phyloP scores from a whole-genome alignment of 345 rosid species.

The Balakata baccata region DNA sequence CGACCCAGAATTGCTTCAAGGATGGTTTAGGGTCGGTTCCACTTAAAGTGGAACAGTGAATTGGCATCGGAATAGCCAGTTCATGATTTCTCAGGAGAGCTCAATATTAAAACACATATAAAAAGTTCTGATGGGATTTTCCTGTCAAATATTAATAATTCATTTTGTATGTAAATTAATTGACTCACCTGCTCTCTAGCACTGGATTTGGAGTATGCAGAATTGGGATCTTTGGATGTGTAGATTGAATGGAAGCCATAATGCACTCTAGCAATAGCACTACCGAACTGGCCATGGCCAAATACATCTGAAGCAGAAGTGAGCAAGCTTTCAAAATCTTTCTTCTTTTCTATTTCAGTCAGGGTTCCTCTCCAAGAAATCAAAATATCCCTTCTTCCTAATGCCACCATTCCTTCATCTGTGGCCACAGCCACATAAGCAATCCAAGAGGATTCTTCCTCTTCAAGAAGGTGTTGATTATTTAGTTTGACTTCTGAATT shows the following conservation, averaged over 20 bases:
- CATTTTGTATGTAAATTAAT: no score
- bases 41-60: no score
- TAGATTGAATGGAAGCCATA: conserved; percentile 42
- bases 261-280: conserved; percentile 9
- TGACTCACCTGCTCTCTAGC: conserved; percentile 42
- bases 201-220: conserved; percentile 36
- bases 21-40: no score
- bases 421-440: conserved; percentile 51
- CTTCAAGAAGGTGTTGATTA: not conserved
- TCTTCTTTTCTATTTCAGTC: not conserved
- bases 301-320: conserved; percentile 15
- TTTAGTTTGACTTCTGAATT: not conserved
- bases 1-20: no score
- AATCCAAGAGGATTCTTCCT: conserved; percentile 41
- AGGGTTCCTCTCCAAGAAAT: conserved; percentile 52
- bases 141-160: no score
- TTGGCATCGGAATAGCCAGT: no score
- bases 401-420: conserved; percentile 36
- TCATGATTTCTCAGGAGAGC: no score
- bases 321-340: conserved; percentile 18
- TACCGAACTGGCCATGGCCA: conserved; percentile 2
- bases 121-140: no score
- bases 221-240: conserved; percentile 21
- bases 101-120: no score
- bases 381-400: conserved; percentile 53